Evolutionary conservation across 1,139 yeast species (phyloP).

Genomic region (Candida tropicalis): DNA sequence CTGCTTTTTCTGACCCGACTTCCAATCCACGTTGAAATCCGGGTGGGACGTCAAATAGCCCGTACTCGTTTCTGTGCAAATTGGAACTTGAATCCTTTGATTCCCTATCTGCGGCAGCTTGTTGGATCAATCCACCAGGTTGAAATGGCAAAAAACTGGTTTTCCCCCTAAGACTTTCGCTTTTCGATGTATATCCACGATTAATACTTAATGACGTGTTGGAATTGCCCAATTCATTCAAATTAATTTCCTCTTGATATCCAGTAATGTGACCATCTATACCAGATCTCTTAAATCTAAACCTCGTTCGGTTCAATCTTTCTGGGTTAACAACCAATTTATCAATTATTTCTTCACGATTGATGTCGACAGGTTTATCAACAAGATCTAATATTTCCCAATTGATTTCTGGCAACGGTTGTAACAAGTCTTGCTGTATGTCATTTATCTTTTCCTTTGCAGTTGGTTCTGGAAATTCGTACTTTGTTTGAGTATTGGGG

Average conservation of each 20-base stretch:
- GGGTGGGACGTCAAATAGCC: slow-evolving; percentile 81
- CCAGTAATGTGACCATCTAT: slow-evolving; percentile 67
- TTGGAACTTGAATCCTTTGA: slow-evolving; percentile 36
- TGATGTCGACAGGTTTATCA: slow-evolving; percentile 44
- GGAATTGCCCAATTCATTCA: slow-evolving; percentile 49
- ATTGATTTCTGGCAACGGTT: slow-evolving; percentile 52
- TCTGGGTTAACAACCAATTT: slow-evolving; percentile 53
- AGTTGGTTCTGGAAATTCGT: slow-evolving; percentile 10
- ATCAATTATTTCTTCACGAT: slow-evolving; percentile 35
- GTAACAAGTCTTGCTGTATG: slow-evolving; percentile 28
- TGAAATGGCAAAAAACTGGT: slow-evolving; percentile 84
- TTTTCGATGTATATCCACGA: slow-evolving; percentile 65
- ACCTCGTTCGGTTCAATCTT: slow-evolving; percentile 55
- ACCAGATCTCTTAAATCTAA: slow-evolving; percentile 71
- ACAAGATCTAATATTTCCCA: slow-evolving; percentile 64
- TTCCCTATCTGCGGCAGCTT: slow-evolving; percentile 24
- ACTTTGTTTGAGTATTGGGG: slow-evolving; percentile 11
- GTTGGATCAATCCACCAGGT: slow-evolving; percentile 80
- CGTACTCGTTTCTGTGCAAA: slow-evolving; percentile 70
- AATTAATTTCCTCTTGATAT: slow-evolving; percentile 60
- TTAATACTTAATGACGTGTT: slow-evolving; percentile 73
- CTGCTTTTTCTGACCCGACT: slow-evolving; percentile 17
- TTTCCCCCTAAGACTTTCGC: slow-evolving; percentile 67
- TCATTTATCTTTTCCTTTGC: slow-evolving; percentile 12
- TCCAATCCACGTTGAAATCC: slow-evolving; percentile 77